Base-by-base conservation (phyloP, 768 basidiomycete species). In the Pisolithus microcarpus region DNA sequence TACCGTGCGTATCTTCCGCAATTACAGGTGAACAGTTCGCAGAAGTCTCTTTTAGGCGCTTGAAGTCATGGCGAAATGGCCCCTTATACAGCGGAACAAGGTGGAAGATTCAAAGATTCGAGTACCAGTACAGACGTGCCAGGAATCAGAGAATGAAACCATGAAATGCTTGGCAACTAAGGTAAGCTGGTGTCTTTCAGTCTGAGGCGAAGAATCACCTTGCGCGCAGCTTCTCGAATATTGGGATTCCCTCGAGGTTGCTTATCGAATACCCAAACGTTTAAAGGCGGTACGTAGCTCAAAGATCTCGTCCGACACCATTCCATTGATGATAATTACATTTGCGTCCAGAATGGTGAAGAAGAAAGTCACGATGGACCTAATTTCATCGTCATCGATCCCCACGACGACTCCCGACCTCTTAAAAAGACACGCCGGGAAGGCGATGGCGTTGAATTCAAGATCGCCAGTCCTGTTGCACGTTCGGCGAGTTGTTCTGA, bases 181-280 rank as follows among this genome's bases (percentile, higher is more conserved):
- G 70, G 90, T 90, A 48, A 45, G 70, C 61, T 34, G 11, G 3
- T 38, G 8, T 45, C 10, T n/a, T 55, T 28, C 37, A 0, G 7
- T 11, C 23, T 34, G 37, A 19, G 4, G n/a, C 34, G 7, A 8
- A 18, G 38, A 31, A 43, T 54, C 2, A 53, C 39, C 21, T 43
- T 42, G 16, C 21, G 7, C 13, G 23, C 56, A 93, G 87, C 74
- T 97, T 4, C 70, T 94, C 7, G 80, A 79, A 11, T 78, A 86
- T 51, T 99, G 95, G 95, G 77, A 79, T 18, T 74, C 75, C 2
- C 74, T 97, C 40, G 82, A 84, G 28, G 64, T 80, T n/a, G 85
- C 79, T 24, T 94, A 85, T 65, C 81, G 91, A 58, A 95, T 96
- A 79, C 88, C 91, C 15, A 88, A 90, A 63, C 77, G 85, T 50